Conservation (phyloP, 805 yeast genomes). For the Hagleromyces aurorensis region DNA sequence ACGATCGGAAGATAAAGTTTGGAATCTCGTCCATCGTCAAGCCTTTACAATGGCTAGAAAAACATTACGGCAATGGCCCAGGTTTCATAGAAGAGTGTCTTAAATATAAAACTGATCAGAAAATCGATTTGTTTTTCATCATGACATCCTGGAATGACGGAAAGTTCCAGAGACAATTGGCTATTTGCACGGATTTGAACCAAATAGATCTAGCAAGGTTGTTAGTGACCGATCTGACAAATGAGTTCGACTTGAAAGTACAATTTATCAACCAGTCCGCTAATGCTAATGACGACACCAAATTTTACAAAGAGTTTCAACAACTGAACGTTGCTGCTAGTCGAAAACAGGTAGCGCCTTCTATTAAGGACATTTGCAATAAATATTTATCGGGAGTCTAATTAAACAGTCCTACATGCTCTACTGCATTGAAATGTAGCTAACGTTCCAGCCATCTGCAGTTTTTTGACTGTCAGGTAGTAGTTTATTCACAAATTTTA, state of each 20-base stretch:
- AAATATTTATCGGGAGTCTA: slow-evolving; percentile 4
- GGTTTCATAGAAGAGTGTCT: slow-evolving; percentile 18
- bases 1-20: slow-evolving; percentile 31
- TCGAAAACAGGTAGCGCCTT: slow-evolving; percentile 83
- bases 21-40: slow-evolving; percentile 77
- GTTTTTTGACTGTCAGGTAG: slow-evolving; percentile 10
- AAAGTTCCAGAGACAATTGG: slow-evolving; percentile 36
- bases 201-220: slow-evolving; percentile 14
- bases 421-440: slow-evolving; percentile 15
- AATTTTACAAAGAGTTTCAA: slow-evolving; percentile 22
- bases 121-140: slow-evolving; percentile 36
- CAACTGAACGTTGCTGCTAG: slow-evolving; percentile 59
- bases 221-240: slow-evolving; percentile 13
- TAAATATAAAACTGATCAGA: slow-evolving; percentile 23
- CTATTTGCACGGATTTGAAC: no score
- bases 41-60: slow-evolving; percentile 47
- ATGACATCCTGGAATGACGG: slow-evolving; percentile 41
- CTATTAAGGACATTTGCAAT: slow-evolving; percentile 18
- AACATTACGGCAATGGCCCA: slow-evolving; percentile 25
- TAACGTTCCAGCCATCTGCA: slow-evolving; percentile 20
- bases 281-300: not conserved
- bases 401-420: no score
- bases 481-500: slow-evolving; percentile 7
- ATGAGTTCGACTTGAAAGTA: not conserved
- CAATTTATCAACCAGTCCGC: slow-evolving; percentile 1